A percentile compares a stretch with the other conserved stretches of the same genome.
Conservation (phyloP, 2,329 filamentous ascomycete species). For the Mycosphaerella arachidis region DNA sequence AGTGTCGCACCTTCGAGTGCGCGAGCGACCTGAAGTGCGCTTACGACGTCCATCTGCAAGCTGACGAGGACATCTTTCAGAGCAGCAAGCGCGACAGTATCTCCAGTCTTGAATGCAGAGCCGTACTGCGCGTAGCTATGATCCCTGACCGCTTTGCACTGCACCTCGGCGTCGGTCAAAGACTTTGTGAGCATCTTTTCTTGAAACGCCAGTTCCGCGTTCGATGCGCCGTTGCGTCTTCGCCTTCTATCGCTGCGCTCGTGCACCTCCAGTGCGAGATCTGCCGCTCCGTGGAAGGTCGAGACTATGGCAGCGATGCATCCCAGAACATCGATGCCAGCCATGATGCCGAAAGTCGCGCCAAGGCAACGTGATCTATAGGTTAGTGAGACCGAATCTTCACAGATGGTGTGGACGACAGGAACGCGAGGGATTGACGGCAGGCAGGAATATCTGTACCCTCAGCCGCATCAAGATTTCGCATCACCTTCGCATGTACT, state of each 20-base stretch:
- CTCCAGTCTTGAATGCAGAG: conserved; percentile 35
- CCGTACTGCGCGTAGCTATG: conserved; percentile 35
- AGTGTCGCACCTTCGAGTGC: conserved; percentile 32
- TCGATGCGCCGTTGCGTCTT: conserved; percentile 8
- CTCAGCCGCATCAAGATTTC: neutral
- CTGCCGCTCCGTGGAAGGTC: conserved; percentile 41
- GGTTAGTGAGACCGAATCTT: neutral
- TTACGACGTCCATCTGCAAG: conserved; percentile 40
- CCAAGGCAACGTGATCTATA: neutral
- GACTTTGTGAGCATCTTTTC: conserved; percentile 38
- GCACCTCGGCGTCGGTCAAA: conserved; percentile 35
- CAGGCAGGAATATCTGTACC: neutral
- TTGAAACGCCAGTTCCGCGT: conserved; percentile 32
- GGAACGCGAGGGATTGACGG: neutral
- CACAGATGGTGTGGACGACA: neutral
- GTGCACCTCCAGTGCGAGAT: conserved; percentile 35
- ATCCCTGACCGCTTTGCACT: conserved; percentile 33
- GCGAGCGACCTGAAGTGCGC: conserved; percentile 36
- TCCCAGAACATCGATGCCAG: conserved; percentile 34
- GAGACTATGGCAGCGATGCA: conserved; percentile 42
- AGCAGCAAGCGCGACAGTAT: conserved; percentile 31
- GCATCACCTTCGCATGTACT: neutral
- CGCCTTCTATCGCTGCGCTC: conserved; percentile 20
- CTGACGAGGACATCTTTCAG: conserved; percentile 35
- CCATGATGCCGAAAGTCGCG: conserved; percentile 13